A percentile compares a stretch with the other conserved stretches of the same genome.
Evolutionary conservation across 768 basidiomycete species (phyloP).

Genomic region (Brasilioporus rufonigricans): DNA sequence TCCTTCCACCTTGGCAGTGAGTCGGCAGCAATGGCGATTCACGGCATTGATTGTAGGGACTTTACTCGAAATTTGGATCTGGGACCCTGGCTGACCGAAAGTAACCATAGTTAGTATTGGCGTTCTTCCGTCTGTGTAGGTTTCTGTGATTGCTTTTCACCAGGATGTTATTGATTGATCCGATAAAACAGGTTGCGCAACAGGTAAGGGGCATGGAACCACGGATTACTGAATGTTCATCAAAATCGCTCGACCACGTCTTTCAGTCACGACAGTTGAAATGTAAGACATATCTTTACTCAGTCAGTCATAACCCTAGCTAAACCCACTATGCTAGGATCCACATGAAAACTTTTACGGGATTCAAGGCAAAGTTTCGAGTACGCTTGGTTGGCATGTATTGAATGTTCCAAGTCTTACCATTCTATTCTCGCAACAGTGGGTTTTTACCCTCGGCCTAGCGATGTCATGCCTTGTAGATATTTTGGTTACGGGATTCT

Average conservation of each 20-base stretch:
- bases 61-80: not conserved
- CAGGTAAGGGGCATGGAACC: slow-evolving; percentile 20
- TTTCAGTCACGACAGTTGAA: slow-evolving; percentile 28
- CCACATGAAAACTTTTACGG: slow-evolving; percentile 21
- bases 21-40: slow-evolving; percentile 27
- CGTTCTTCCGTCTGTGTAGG: slow-evolving; percentile 33
- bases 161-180: not conserved
- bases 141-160: not conserved
- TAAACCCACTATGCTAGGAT: slow-evolving; percentile 20
- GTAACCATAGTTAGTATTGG: slow-evolving; percentile 25
- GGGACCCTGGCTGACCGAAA: not conserved
- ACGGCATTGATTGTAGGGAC: slow-evolving; percentile 35
- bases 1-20: slow-evolving; percentile 18
- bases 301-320: too few relatives aligned
- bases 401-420: not conserved
- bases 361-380: slow-evolving; percentile 25
- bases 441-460: slow-evolving; percentile 51
- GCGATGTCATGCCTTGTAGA: slow-evolving; percentile 49
- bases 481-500: slow-evolving; percentile 44
- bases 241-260: too few relatives aligned
- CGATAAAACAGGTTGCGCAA: slow-evolving; percentile 34
- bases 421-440: slow-evolving; percentile 29
- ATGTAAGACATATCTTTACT: slow-evolving; percentile 20
- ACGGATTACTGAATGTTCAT: too few relatives aligned
- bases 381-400: not conserved